Percentiles rank a stretch among this genome's conserved stretches.
These are phyloP conservation scores for Stagonosporopsis chrysanthemi DNA, from an alignment of 2,329 filamentous ascomycete genomes.

Conservation along the genomic window DNA sequence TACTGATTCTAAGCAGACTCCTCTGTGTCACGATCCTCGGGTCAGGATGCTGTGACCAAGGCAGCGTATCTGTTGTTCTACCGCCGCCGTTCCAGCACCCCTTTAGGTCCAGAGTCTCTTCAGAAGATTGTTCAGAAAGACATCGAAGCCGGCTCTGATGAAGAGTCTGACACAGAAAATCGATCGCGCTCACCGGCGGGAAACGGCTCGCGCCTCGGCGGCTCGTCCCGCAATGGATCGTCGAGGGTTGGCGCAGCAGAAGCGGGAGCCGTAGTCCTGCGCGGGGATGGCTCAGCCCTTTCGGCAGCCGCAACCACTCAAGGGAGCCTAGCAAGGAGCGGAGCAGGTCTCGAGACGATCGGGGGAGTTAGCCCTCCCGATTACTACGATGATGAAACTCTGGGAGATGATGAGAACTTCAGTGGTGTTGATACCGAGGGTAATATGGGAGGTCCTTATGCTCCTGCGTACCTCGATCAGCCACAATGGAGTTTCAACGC, in stretches of 20 bases:
- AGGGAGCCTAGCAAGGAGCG: conserved; percentile 47
- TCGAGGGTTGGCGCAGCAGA: conserved; percentile 85
- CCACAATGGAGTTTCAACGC: conserved; percentile 36
- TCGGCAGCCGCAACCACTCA: conserved; percentile 43
- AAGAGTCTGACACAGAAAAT: conserved; percentile 49
- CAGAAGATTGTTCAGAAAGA: conserved; percentile 71
- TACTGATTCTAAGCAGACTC: conserved; percentile 70
- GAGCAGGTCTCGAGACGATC: conserved; percentile 45
- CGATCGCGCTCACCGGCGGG: conserved; percentile 65
- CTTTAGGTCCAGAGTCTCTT: conserved; percentile 81
- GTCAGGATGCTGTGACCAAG: conserved; percentile 70
- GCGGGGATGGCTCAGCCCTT: conserved; percentile 45
- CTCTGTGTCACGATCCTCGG: conserved; percentile 67
- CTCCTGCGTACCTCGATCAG: conserved; percentile 13
- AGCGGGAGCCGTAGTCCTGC: conserved; percentile 63
- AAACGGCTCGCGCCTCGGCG: conserved; percentile 88
- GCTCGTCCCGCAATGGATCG: conserved; percentile 88
- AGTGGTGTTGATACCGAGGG: conserved; percentile 18
- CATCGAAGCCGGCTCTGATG: conserved; percentile 52
- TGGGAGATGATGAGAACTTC: conserved; percentile 33
- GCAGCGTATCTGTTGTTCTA: conserved; percentile 96
- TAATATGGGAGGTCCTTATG: conserved; percentile 13
- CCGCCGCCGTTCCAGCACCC: conserved; percentile 77
- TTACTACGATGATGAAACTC: conserved; percentile 32
- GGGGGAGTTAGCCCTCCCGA: conserved; percentile 34